phyloP scores from a whole-genome alignment of 352 stramenopile genomes.

The Phytopythium boreale region DNA sequence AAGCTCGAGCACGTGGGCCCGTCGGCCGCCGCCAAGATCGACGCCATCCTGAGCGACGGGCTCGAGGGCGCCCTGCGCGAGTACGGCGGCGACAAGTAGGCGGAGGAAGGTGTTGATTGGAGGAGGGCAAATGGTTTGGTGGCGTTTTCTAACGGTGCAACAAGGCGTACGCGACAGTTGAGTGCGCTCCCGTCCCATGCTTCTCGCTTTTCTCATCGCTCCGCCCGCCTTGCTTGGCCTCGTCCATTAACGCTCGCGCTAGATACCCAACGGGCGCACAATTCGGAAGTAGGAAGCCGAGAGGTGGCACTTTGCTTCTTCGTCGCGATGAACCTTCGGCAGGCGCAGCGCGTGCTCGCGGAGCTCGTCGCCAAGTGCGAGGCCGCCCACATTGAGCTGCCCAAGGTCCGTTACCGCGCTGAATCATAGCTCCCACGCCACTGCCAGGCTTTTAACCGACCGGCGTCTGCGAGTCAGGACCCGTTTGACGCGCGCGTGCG shows the following conservation, averaged over 20 bases:
- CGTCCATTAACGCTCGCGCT: background rate
- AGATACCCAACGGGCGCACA: background rate
- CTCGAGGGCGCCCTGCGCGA: constrained; percentile 44
- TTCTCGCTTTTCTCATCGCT: background rate
- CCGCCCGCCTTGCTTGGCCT: background rate
- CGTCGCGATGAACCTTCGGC: constrained; percentile 50
- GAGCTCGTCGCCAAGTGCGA: constrained; percentile 63
- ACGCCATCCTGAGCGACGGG: constrained; percentile 52
- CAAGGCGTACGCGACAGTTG: background rate
- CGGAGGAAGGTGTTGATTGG: constrained; percentile 14
- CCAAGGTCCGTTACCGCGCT: constrained; percentile 20
- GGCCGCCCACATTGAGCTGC: constrained; percentile 52
- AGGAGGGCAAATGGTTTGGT: background rate
- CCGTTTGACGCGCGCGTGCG: constrained; percentile 30
- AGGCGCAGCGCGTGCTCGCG: constrained; percentile 55
- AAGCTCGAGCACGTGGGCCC: constrained; percentile 45
- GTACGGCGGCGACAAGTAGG: constrained; percentile 32
- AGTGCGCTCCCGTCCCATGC: background rate
- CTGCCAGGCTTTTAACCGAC: background rate
- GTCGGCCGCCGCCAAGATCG: constrained; percentile 51
- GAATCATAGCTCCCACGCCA: no score
- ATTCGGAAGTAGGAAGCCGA: no score
- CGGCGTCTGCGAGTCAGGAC: constrained; percentile 23
- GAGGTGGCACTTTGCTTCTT: background rate
- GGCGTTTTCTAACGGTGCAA: background rate